Evolutionary conservation across 1,284 basidiomycete species (phyloP).

Genomic region (Ustilago sp.): DNA sequence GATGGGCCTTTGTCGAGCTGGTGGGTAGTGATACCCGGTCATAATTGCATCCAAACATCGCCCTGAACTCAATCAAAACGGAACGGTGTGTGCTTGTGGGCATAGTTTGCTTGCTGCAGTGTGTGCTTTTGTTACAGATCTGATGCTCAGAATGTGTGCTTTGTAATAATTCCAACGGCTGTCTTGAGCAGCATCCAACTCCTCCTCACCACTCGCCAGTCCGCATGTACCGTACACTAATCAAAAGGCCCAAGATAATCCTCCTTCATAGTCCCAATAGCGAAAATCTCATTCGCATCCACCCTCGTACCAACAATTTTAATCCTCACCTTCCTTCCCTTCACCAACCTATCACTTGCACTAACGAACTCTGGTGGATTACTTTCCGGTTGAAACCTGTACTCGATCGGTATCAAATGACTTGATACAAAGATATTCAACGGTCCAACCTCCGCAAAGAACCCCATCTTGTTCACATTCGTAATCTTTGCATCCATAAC

Average conservation of each 20-base stretch:
- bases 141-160: not conserved
- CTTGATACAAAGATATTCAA: slow-evolving; percentile 76
- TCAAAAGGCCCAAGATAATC: slow-evolving; percentile 66
- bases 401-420: slow-evolving; percentile 80
- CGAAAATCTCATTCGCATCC: slow-evolving; percentile 90
- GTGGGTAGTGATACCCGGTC: slow-evolving; percentile 47
- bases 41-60: slow-evolving; percentile 2
- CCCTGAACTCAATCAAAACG: no score
- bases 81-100: not conserved
- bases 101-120: not conserved
- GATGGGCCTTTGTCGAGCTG: slow-evolving; percentile 44
- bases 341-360: slow-evolving; percentile 73
- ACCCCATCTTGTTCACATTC: slow-evolving; percentile 99
- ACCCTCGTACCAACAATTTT: slow-evolving; percentile 97
- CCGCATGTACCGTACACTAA: slow-evolving; percentile 8
- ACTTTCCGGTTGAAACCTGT: slow-evolving; percentile 66
- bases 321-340: slow-evolving; percentile 88
- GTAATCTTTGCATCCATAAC: slow-evolving; percentile 96
- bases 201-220: not conserved
- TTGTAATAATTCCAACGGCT: not conserved
- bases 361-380: slow-evolving; percentile 68
- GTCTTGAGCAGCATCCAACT: not conserved
- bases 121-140: not conserved
- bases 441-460: slow-evolving; percentile 96
- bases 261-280: slow-evolving; percentile 69